A percentile compares a stretch with the other conserved stretches of the same genome.
These are phyloP conservation scores for Aristolochia californica DNA, from an alignment of 164 flowering plant species.

Conservation along the genomic window DNA sequence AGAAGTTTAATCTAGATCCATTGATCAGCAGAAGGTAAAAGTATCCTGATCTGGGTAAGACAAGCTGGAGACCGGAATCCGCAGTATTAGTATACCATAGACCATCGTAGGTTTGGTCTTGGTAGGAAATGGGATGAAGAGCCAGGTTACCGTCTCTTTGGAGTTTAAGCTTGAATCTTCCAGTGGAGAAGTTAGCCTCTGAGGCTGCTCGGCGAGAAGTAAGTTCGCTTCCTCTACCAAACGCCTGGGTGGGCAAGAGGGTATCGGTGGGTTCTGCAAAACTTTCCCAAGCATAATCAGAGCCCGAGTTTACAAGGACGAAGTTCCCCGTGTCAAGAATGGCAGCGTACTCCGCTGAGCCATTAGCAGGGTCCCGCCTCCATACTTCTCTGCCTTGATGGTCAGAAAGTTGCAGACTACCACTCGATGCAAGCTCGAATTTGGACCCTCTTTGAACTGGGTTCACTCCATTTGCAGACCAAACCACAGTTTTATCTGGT, in stretches of 20 bases:
- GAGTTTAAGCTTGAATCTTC: not conserved
- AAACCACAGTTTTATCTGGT: slow-evolving; percentile 23
- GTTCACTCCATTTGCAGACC: slow-evolving; percentile 13
- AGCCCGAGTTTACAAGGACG: not conserved
- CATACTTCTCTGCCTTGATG: slow-evolving; percentile 1
- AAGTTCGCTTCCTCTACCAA: not conserved
- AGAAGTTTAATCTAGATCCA: slow-evolving; percentile 2
- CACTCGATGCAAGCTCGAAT: slow-evolving; percentile 8
- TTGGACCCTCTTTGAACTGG: slow-evolving; percentile 14
- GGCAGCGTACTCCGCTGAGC: slow-evolving; percentile 3
- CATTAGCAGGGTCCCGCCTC: not conserved
- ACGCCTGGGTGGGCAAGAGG: not conserved
- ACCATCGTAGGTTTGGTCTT: not conserved
- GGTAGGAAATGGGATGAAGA: not conserved
- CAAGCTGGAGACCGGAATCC: not conserved
- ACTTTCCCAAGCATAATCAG: not conserved
- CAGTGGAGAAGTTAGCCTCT: not conserved
- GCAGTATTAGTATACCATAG: not conserved
- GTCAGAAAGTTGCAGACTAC: slow-evolving; percentile 3
- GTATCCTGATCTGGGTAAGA: slow-evolving; percentile 16
- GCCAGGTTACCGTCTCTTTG: not conserved
- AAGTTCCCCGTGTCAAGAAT: slow-evolving; percentile 11
- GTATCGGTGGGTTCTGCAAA: not conserved
- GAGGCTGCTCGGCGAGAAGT: not conserved
- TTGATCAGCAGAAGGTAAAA: slow-evolving; percentile 16